Conservation (phyloP, 2,329 filamentous ascomycete genomes). For the Corynespora cassiicola region DNA sequence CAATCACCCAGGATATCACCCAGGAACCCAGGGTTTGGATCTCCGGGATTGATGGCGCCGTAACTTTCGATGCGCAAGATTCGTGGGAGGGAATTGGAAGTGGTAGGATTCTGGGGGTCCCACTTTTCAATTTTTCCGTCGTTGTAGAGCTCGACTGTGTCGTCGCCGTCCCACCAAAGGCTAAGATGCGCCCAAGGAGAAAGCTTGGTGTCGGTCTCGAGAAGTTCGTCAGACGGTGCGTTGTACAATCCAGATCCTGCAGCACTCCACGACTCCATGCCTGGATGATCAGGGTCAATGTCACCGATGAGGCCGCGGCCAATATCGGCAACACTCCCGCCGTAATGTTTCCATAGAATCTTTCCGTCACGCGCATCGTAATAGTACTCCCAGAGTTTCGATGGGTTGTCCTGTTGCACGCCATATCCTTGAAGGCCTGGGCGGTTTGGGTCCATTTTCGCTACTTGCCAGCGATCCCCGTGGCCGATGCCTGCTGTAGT, state of each 20-base stretch:
- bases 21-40: slow-evolving; percentile 11
- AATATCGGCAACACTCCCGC: slow-evolving; percentile 7
- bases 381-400: slow-evolving; percentile 8
- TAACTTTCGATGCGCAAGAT: slow-evolving; percentile 12
- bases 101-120: slow-evolving; percentile 6
- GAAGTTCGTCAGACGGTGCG: slow-evolving; percentile 5
- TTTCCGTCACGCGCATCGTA: slow-evolving; percentile 15
- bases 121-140: slow-evolving; percentile 19
- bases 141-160: slow-evolving; percentile 19
- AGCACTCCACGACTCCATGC: slow-evolving; percentile 10
- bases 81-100: slow-evolving; percentile 6
- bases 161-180: slow-evolving; percentile 18
- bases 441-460: slow-evolving; percentile 14
- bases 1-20: slow-evolving; percentile 18
- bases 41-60: slow-evolving; percentile 10
- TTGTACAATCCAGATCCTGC: slow-evolving; percentile 16
- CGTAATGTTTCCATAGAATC: slow-evolving; percentile 13
- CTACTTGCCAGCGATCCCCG: slow-evolving; percentile 18
- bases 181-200: slow-evolving; percentile 14
- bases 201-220: background rate
- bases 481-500: slow-evolving; percentile 9
- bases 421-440: slow-evolving; percentile 14
- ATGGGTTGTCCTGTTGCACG: slow-evolving; percentile 12
- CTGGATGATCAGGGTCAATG: slow-evolving; percentile 10
- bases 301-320: slow-evolving; percentile 11